Conservation (phyloP, 2,329 filamentous ascomycete genomes). For the Lachnellula arida region DNA sequence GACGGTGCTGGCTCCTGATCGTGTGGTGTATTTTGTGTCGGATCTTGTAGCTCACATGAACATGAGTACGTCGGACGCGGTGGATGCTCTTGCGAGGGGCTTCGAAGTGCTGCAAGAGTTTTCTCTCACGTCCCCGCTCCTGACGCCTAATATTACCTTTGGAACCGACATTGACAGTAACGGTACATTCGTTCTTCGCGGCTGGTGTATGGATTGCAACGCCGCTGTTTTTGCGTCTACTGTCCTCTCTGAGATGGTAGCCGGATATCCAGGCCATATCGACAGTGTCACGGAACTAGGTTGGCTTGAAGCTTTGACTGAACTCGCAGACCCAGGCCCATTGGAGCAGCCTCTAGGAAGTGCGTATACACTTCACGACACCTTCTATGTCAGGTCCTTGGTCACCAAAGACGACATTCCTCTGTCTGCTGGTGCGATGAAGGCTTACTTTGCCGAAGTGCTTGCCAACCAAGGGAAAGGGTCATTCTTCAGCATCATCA, state of each 20-base stretch:
- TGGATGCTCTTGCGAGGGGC: constrained; percentile 17
- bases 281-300: constrained; percentile 21
- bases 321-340: constrained; percentile 5
- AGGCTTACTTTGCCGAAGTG: neutral
- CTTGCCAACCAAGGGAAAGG: constrained; percentile 12
- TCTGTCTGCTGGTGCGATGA: neutral
- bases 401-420: neutral
- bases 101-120: constrained; percentile 40
- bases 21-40: constrained; percentile 22
- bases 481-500: constrained; percentile 22
- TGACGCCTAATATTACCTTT: constrained; percentile 38
- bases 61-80: constrained; percentile 10
- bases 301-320: constrained; percentile 33
- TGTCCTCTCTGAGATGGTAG: constrained; percentile 36
- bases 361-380: constrained; percentile 34
- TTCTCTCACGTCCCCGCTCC: constrained; percentile 35
- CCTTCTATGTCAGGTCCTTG: constrained; percentile 56
- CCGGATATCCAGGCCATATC: constrained; percentile 30
- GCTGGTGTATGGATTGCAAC: constrained; percentile 37
- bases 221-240: constrained; percentile 34
- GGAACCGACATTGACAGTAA: constrained; percentile 39
- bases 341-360: constrained; percentile 38
- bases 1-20: constrained; percentile 34
- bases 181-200: constrained; percentile 32
- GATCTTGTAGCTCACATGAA: constrained; percentile 8